Conservation (phyloP, 2,329 filamentous ascomycete genomes). For the Talaromyces sp. region DNA sequence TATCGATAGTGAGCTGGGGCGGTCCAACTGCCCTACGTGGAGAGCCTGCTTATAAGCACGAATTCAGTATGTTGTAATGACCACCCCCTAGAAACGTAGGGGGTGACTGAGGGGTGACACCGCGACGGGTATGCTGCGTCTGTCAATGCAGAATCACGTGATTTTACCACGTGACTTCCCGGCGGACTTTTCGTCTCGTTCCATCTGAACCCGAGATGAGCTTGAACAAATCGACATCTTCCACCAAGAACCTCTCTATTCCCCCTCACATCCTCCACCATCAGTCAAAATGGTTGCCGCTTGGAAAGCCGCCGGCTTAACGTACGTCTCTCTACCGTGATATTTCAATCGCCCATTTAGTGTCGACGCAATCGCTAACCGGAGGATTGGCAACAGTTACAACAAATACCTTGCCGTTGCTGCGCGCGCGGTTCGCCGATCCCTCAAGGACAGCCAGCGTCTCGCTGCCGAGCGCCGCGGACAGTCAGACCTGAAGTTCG, state of each 20-base stretch:
- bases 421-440: constrained; percentile 89
- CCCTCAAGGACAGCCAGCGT: constrained; percentile 93
- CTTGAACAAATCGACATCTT: constrained; percentile 7
- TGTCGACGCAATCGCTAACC: constrained; percentile 27
- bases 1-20: too few relatives aligned
- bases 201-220: constrained; percentile 12
- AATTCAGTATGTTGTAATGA: too few relatives aligned
- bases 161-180: constrained; percentile 26
- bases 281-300: constrained; percentile 81
- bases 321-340: constrained; percentile 57
- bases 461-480: constrained; percentile 83
- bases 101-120: too few relatives aligned
- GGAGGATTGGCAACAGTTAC: constrained; percentile 63
- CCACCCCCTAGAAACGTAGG: too few relatives aligned
- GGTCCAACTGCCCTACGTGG: too few relatives aligned
- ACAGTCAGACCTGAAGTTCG: constrained; percentile 81
- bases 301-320: constrained; percentile 97
- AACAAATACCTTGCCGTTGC: constrained; percentile 98
- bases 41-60: too few relatives aligned
- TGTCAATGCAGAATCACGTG: constrained; percentile 25
- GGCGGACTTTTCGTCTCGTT: constrained; percentile 15
- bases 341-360: not conserved
- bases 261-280: constrained; percentile 25
- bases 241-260: constrained; percentile 23
- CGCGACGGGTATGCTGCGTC: too few relatives aligned